Evolutionary conservation across 306 rosid species (phyloP), one percentile per base, ranked within the genome.

Genomic region (Mucuna pruriens): DNA sequence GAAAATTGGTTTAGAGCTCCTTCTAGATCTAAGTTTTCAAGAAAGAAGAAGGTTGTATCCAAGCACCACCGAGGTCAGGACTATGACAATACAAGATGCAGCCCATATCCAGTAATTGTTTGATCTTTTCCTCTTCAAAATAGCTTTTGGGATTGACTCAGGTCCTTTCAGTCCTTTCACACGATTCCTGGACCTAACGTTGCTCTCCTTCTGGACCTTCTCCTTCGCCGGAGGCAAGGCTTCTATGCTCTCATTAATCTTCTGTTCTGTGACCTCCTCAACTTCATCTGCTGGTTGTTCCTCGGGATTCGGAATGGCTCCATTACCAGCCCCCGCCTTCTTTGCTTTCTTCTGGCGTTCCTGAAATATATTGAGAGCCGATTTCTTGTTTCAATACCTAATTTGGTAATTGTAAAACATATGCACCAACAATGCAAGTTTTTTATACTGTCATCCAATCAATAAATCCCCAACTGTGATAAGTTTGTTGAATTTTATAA

Each of bases 321-420:
- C 85, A 5, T 90, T 51, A 15, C 84, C 78, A 0, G 76, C 57
- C 1, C 83, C 89, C 64, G 84, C 89, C 85, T 92, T 94, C 92
- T 89, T 94, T 7, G 90, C 87, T 86, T 92, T 94, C 96, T 85
- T 94, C 79, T 92, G 95, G 1, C 90, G 95, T 40, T 88, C 97
- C 98, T 94, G 81, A 45, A 72, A 75, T 52, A 76, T 66, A 42
- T 55, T 26, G 74, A 51, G 62, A 40, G 55, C 12, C 11, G 0
- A 6, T 2, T 45, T 55, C 51, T 64, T 26, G 38, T 29, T 42
- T 57, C 38, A 73, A 39, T 29, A 63, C 11, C 22, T 16, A 66
- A 71, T n/a, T 13, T 22, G 17, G 7, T 13, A 44, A 42, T 57
- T 29, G 19, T 15, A 17, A 11, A 60, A 64, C 20, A 3, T 13